phyloP scores from a whole-genome alignment of 768 basidiomycete species.

The Lactifluus hygrophoroides region DNA sequence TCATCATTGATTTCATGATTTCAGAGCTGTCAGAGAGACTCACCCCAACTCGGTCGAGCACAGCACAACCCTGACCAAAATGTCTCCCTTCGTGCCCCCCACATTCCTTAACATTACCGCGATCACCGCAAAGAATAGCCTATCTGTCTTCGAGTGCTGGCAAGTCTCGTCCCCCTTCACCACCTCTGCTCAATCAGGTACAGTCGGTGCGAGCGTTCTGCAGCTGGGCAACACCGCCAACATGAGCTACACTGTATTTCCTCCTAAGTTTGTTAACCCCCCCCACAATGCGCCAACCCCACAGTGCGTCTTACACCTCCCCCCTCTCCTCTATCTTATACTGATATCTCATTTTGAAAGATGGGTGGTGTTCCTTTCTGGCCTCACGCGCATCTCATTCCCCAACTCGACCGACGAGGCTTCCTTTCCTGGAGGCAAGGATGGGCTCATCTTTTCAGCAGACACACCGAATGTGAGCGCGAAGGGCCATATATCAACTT shows the following conservation, averaged over 20 bases:
- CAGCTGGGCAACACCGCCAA: slow-evolving; percentile 23
- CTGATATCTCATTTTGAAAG: slow-evolving; percentile 6
- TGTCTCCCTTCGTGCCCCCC: neutral
- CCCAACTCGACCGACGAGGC: slow-evolving; percentile 17
- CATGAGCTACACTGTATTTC: slow-evolving; percentile 24
- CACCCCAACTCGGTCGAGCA: too few relatives aligned
- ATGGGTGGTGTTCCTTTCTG: slow-evolving; percentile 23
- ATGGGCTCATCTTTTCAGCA: slow-evolving; percentile 22
- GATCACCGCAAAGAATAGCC: slow-evolving; percentile 1
- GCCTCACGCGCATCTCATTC: slow-evolving; percentile 23
- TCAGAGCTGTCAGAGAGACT: too few relatives aligned
- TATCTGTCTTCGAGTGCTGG: slow-evolving; percentile 25
- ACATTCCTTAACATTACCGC: slow-evolving; percentile 15
- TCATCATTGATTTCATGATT: too few relatives aligned
- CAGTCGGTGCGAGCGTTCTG: slow-evolving; percentile 22
- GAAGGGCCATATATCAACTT: slow-evolving; percentile 22
- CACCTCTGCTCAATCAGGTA: slow-evolving; percentile 23
- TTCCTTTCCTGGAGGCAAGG: slow-evolving; percentile 18
- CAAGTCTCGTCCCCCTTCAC: slow-evolving; percentile 21
- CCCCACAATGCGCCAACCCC: slow-evolving; percentile 44
- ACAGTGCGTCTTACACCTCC: slow-evolving; percentile 18
- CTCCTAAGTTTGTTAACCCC: slow-evolving; percentile 44
- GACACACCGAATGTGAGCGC: slow-evolving; percentile 16
- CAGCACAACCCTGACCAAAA: neutral
- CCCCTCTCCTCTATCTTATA: neutral